phyloP scores from a whole-genome alignment of 352 stramenopile genomes.

The Pythium phragmitis region DNA sequence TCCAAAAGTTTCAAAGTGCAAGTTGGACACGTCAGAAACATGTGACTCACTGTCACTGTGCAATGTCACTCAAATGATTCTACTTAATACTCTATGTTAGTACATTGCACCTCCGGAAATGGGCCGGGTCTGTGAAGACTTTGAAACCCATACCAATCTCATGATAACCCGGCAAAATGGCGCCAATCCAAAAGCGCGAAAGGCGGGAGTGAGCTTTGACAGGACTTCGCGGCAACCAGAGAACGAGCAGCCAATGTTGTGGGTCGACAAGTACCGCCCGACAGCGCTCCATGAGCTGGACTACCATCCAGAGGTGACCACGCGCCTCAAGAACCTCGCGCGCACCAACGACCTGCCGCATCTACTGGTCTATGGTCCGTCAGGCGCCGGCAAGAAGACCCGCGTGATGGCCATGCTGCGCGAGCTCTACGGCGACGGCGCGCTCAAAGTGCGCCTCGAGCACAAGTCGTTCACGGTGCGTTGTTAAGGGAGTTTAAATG shows the following conservation, averaged over 20 bases:
- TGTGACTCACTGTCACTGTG: neutral
- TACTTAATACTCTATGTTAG: neutral
- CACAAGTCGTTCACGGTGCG: conserved; percentile 92
- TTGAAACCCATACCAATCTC: neutral
- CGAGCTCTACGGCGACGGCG: conserved; percentile 94
- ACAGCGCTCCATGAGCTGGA: conserved; percentile 89
- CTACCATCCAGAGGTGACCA: conserved; percentile 94
- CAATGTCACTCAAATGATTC: neutral
- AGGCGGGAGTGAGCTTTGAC: neutral
- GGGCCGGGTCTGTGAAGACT: neutral
- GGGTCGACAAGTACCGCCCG: conserved; percentile 99
- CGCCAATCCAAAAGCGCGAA: conserved; percentile 4
- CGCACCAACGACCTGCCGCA: conserved; percentile 91
- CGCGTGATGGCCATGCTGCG: conserved; percentile 95
- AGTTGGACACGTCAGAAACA: neutral
- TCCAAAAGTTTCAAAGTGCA: neutral
- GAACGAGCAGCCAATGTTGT: conserved; percentile 85
- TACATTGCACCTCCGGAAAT: neutral
- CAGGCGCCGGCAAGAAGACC: conserved; percentile 98
- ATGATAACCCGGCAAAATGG: conserved; percentile 12
- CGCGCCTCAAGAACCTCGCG: conserved; percentile 82
- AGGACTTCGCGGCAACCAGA: neutral
- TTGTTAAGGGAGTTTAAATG: no score
- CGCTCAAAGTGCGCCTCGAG: conserved; percentile 89
- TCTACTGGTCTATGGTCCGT: conserved; percentile 98